Conservation (phyloP, 352 stramenopile genomes). For the Phytophthora lateralis region DNA sequence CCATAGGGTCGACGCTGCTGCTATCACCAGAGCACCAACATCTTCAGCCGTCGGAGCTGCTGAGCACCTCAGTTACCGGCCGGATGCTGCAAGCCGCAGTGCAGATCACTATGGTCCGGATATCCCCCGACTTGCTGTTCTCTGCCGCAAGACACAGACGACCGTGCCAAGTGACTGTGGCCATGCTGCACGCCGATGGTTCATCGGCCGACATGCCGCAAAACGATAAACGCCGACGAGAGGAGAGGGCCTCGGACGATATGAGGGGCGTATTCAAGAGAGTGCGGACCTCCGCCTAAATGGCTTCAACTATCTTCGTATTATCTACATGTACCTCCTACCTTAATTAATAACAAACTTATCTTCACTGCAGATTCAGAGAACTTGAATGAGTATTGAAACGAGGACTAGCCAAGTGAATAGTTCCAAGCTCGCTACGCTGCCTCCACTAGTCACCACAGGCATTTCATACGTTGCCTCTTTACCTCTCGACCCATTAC, state of each 20-base stretch:
- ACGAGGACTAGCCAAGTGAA: conserved; percentile 19
- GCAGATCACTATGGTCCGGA: conserved; percentile 62
- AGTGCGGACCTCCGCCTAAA: conserved; percentile 2
- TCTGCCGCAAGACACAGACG: conserved; percentile 30
- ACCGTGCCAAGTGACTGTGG: conserved; percentile 65
- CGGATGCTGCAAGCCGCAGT: conserved; percentile 55
- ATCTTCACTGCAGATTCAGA: not conserved
- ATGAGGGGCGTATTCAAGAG: conserved; percentile 16
- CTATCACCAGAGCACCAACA: conserved; percentile 49
- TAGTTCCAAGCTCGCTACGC: not conserved
- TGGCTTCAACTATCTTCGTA: not conserved
- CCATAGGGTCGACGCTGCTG: conserved; percentile 63
- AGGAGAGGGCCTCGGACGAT: not conserved
- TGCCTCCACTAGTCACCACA: not conserved
- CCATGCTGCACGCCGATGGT: conserved; percentile 59
- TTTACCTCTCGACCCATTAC: conserved; percentile 1
- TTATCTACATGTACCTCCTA: not conserved
- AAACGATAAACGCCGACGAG: conserved; percentile 13
- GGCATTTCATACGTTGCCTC: conserved; percentile 2
- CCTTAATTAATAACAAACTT: no score
- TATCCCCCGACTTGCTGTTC: conserved; percentile 37
- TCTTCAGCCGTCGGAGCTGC: conserved; percentile 42
- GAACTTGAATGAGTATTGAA: conserved; percentile 9
- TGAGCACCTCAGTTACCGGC: conserved; percentile 34
- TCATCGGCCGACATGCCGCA: not conserved